Evolutionary conservation across 768 basidiomycete genomes (phyloP), one percentile per base, ranked within the genome.

Genomic region (Pulveroboletus sp.): DNA sequence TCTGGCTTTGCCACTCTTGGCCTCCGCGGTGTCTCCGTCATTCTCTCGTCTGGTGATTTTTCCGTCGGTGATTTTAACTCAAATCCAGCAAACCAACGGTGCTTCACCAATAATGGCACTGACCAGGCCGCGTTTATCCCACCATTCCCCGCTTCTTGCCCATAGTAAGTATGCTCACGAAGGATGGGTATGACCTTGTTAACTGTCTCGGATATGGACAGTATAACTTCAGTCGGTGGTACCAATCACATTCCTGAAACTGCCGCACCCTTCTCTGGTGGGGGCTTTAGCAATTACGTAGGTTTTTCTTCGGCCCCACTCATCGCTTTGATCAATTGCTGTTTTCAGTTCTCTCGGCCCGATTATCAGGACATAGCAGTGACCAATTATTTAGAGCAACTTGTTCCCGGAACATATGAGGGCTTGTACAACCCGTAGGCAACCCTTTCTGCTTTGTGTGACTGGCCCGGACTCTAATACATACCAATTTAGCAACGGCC

Each of bases 191-290:
- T 35, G 39, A 41, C 7, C 23, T 27, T 27, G 14, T 45, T 25
- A 43, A n/a, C 21, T 27, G 31, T 2, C 11, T 25, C 35, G 8
- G 13, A 23, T 27, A 36, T 46, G 40, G 16, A 23, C 21, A 88
- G 86, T 52, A 82, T 87, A n/a, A 90, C 87, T 4, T 53, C 82
- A 2, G 86, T 90, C 4, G 87, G 87, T 8, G 87, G 79, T 10
- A 88, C 87, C 1, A 65, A 64, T 20, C 51, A 67, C 35, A 66
- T 85, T 42, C 85, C 84, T 0, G 87, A 90, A 62, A 72, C 72
- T 12, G 80, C 79, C 0, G 77, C 75, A 0, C 61, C 44, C 53
- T 84, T 87, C 70, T 86, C 84, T 12, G 84, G 85, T 1, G 87
- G n/a, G n/a, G n/a, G n/a, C n/a, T n/a, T n/a, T n/a, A n/a, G n/a